Percentiles rank a stretch among this genome's conserved stretches.
These are phyloP conservation scores for Echites panduratus DNA, from an alignment of 257 asterid genomes.

Conservation along the genomic window DNA sequence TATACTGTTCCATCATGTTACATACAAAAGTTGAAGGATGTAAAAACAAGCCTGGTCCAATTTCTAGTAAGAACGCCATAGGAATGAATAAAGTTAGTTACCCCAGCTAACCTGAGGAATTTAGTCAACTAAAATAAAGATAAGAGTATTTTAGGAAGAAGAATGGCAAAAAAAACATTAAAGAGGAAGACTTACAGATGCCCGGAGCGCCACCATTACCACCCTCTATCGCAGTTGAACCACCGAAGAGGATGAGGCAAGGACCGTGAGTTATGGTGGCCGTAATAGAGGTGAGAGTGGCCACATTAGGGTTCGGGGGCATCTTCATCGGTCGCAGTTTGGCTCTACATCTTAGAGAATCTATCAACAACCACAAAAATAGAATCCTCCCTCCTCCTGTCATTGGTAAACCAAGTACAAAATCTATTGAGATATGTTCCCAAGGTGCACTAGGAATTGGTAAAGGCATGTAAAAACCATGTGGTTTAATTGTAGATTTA, in stretches of 20 bases:
- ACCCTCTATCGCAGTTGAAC: constrained; percentile 95
- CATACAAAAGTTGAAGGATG: neutral
- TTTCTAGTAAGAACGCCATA: constrained; percentile 90
- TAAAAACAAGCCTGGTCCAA: constrained; percentile 69
- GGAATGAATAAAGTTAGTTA: constrained; percentile 78
- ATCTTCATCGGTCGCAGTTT: constrained; percentile 84
- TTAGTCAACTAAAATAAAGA: too few relatives aligned
- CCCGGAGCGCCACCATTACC: constrained; percentile 86
- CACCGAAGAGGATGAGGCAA: too few relatives aligned
- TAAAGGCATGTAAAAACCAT: too few relatives aligned
- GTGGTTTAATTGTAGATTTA: too few relatives aligned
- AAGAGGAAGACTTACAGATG: constrained; percentile 46
- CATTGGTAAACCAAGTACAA: too few relatives aligned
- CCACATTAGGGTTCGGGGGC: constrained; percentile 97
- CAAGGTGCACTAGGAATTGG: too few relatives aligned
- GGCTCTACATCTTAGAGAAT: too few relatives aligned
- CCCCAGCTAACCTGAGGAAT: too few relatives aligned
- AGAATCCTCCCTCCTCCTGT: too few relatives aligned
- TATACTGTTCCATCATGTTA: neutral
- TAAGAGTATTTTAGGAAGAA: too few relatives aligned
- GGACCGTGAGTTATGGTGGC: constrained; percentile 83
- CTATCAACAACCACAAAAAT: too few relatives aligned
- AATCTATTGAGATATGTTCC: too few relatives aligned
- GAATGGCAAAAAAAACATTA: neutral
- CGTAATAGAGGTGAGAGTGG: constrained; percentile 86